A percentile compares a stretch with the other conserved stretches of the same genome.
Evolutionary conservation across 129 eudicot genomes (phyloP).

Genomic region (Lactuca saligna): DNA sequence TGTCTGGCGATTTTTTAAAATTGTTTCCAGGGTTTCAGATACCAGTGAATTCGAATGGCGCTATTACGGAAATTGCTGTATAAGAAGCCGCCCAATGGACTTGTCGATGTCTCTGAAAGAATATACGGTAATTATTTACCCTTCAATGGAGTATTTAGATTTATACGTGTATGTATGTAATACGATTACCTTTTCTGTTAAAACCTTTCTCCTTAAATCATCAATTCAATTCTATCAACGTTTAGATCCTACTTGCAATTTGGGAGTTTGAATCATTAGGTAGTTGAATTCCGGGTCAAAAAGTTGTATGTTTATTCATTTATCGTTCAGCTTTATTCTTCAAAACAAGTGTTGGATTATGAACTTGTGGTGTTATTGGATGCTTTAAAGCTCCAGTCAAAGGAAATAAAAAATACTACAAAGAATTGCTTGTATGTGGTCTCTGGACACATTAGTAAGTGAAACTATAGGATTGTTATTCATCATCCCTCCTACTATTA

Average conservation of each 20-base stretch:
- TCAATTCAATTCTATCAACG: conserved; percentile 24
- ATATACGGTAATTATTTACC: conserved; percentile 52
- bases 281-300: too few relatives aligned
- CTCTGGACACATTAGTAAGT: too few relatives aligned
- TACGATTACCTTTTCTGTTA: not conserved
- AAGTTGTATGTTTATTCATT: not conserved
- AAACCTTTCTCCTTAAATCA: not conserved
- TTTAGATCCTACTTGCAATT: not conserved
- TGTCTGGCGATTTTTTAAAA: not conserved
- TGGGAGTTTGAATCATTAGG: not conserved
- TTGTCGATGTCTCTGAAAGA: conserved; percentile 70
- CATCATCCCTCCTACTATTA: too few relatives aligned
- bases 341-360: not conserved
- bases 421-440: too few relatives aligned
- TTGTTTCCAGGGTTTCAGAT: too few relatives aligned
- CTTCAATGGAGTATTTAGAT: conserved; percentile 1
- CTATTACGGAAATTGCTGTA: too few relatives aligned
- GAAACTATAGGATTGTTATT: too few relatives aligned
- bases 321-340: not conserved
- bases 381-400: too few relatives aligned
- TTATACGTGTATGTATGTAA: not conserved
- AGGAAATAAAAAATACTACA: too few relatives aligned
- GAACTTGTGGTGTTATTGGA: conserved; percentile 14
- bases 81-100: conserved; percentile 17
- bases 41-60: too few relatives aligned